These are phyloP conservation scores for Rubroboletus pulcherrimus DNA, from an alignment of 768 basidiomycete species.

Conservation along the genomic window DNA sequence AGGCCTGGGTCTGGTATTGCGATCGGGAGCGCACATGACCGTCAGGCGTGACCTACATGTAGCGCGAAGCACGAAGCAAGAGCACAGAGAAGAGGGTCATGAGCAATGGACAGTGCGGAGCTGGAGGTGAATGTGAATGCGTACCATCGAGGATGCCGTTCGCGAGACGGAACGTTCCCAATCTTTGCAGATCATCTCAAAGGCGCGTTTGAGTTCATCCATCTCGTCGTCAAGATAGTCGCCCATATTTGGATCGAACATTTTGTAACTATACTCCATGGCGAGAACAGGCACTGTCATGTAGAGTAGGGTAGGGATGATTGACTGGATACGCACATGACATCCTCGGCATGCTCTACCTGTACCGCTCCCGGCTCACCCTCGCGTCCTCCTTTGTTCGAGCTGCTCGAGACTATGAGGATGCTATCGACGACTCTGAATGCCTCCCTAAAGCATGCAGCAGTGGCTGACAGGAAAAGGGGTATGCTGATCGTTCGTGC, in stretches of 20 bases:
- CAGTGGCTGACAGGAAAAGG: conserved; percentile 76
- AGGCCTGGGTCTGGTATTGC: neutral
- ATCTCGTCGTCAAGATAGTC: conserved; percentile 95
- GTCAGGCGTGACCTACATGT: conserved; percentile 8
- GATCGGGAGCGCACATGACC: neutral
- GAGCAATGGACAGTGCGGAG: neutral
- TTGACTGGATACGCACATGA: conserved; percentile 55
- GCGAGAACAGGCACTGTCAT: neutral
- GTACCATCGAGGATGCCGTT: conserved; percentile 34
- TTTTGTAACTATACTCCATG: conserved; percentile 61
- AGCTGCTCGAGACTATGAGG: conserved; percentile 45
- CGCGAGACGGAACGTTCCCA: conserved; percentile 64
- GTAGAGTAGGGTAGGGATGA: neutral
- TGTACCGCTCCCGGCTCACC: conserved; percentile 32
- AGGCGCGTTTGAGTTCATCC: conserved; percentile 69
- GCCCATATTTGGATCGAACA: conserved; percentile 97
- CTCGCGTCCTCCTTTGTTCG: conserved; percentile 1
- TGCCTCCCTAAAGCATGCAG: conserved; percentile 85
- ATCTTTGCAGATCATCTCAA: conserved; percentile 69
- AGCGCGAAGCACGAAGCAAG: no score
- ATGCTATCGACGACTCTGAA: conserved; percentile 84
- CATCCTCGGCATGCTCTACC: conserved; percentile 66
- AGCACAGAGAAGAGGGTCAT: neutral
- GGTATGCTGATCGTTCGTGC: conserved; percentile 72
- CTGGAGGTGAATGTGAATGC: neutral